Evolutionary conservation across 176 grass and related monocot genomes (phyloP).

Genomic region (Tillandsia leiboldiana): DNA sequence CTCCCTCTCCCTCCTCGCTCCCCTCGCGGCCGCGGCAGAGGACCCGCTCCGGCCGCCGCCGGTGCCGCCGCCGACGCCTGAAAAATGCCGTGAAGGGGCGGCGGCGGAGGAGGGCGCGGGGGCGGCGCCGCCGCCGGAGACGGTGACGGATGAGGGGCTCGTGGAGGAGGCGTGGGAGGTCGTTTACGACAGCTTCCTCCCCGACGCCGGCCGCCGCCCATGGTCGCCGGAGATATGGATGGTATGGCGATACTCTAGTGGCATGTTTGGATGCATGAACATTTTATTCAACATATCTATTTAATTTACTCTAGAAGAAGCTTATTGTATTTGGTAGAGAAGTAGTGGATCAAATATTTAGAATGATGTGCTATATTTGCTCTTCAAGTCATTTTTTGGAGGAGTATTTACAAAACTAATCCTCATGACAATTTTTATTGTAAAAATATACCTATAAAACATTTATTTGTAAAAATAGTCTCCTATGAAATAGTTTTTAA

Average conservation of each 20-base stretch:
- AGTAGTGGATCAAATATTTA: too few species aligned
- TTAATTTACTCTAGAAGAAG: too few species aligned
- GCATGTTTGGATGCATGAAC: too few species aligned
- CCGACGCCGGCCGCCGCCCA: conserved; percentile 39
- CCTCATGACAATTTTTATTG: too few species aligned
- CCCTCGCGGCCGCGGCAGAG: not conserved
- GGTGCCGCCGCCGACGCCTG: conserved; percentile 10
- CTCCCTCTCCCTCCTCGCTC: conserved; percentile 35
- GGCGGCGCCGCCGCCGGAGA: conserved; percentile 23
- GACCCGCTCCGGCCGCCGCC: not conserved
- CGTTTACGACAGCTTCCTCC: conserved; percentile 71
- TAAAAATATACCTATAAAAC: too few species aligned
- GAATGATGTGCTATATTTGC: too few species aligned
- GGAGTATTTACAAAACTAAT: too few species aligned
- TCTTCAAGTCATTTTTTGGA: too few species aligned
- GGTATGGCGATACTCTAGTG: conserved; percentile 13
- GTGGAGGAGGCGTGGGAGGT: conserved; percentile 97
- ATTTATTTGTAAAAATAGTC: too few species aligned
- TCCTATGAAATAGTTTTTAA: too few species aligned
- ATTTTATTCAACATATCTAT: too few species aligned
- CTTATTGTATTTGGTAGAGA: too few species aligned
- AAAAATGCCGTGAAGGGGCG: conserved; percentile 20
- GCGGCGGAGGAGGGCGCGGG: not conserved
- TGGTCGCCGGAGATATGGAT: conserved; percentile 85
- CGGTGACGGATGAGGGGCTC: conserved; percentile 64